Evolutionary conservation across 148 eudicot species (phyloP).

Genomic region (Pharnaceum exiguum): DNA sequence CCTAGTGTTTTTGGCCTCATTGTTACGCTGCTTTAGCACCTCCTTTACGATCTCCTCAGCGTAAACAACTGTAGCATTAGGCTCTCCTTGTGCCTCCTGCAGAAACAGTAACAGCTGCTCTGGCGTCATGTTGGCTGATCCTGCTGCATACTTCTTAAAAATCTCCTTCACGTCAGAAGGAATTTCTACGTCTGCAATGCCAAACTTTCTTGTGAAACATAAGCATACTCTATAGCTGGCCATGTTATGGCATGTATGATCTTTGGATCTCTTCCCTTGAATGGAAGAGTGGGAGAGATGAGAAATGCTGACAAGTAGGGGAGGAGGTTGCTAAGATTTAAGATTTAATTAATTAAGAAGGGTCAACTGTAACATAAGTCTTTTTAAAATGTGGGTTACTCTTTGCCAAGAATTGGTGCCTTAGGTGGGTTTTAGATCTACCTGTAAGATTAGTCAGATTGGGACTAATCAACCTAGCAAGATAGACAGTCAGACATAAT

Average conservation of each 20-base stretch:
- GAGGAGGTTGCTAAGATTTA: too few species aligned
- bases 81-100: conserved; percentile 39
- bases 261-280: neutral
- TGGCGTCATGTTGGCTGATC: conserved; percentile 50
- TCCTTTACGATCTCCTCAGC: conserved; percentile 39
- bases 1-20: conserved; percentile 46
- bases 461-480: too few species aligned
- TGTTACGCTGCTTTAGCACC: conserved; percentile 48
- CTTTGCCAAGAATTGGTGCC: too few species aligned
- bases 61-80: conserved; percentile 19
- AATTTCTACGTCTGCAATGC: conserved; percentile 44
- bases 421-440: too few species aligned
- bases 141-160: conserved; percentile 40
- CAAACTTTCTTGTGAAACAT: conserved; percentile 66
- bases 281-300: neutral
- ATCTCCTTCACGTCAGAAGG: conserved; percentile 56
- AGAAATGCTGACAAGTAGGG: neutral
- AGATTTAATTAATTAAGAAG: too few species aligned
- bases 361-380: too few species aligned
- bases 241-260: conserved; percentile 18
- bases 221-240: conserved; percentile 62
- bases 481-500: too few species aligned
- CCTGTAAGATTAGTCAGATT: too few species aligned
- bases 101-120: conserved; percentile 58
- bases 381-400: too few species aligned